Evolutionary conservation across 306 rosid species (phyloP), one percentile per base, ranked within the genome.

Genomic region (Trichosanthes truncata): DNA sequence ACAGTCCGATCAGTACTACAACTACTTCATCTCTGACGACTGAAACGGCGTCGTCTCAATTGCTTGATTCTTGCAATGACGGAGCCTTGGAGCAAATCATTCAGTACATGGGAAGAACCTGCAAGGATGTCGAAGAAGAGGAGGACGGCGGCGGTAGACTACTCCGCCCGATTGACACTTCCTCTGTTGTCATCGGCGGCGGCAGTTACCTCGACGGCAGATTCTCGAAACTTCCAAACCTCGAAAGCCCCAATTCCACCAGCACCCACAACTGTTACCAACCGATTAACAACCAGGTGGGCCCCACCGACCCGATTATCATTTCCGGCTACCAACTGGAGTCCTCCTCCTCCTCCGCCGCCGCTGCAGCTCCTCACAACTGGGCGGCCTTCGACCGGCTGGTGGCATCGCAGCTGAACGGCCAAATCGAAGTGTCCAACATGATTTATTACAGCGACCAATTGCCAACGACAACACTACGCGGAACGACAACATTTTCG

Each of bases 381-480:
- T 95, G 98, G 98, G 90, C 84, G 14, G 86, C 92, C 0, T 81
- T 95, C 31, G 98, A 95, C 80, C 87, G 93, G n/a, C 85, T 95
- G 0, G 95, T 92, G 6, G 98, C 97, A 2, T 92, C 91, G 10
- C 98, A 92, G 49, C 87, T 92, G 6, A 95, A 92, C 75, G 94
- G 95, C 38, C 91, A 88, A 53, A 81, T 81, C 2, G 90, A 87
- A 49, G 12, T 83, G 55, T 83, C 91, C n/a, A 82, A 89, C 6
- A 71, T 71, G 76, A 25, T 71, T 12, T 71, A 71, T 21, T 71
- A 71, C 21, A 25, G 21, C 25, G 85, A 87, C 3, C 96, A 85
- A 53, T 59, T 89, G 1, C 88, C 91, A 17, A 80, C 89, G 43
- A 25, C 91, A 21, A 78, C 90, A 38, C 46, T 92, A 23, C 84